Percentiles rank a stretch among this genome's conserved stretches.
These are phyloP conservation scores for Jaenimonas drosophilae DNA, from an alignment of 208 protist species.

Conservation along the genomic window DNA sequence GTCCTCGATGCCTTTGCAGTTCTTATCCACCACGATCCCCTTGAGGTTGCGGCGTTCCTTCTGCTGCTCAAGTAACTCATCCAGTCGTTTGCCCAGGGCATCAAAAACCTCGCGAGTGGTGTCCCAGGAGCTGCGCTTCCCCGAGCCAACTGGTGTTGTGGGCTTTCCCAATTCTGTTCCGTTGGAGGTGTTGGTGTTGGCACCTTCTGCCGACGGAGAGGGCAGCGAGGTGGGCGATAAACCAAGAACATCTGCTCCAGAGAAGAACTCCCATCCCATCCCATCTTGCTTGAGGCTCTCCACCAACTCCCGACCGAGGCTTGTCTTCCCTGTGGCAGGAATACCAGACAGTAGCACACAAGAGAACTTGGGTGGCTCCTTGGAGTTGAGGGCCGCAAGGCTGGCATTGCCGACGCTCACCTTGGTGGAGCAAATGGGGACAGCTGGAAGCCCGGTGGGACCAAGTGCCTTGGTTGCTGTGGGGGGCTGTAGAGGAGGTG, in stretches of 20 bases:
- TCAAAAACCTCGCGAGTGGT: slow-evolving; percentile 72
- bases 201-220: no score
- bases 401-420: slow-evolving; percentile 74
- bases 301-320: slow-evolving; percentile 61
- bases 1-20: slow-evolving; percentile 79
- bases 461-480: neutral
- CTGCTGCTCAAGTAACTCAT: slow-evolving; percentile 65
- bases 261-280: slow-evolving; percentile 80
- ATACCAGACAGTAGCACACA: slow-evolving; percentile 78
- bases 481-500: no score
- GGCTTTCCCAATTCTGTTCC: no score
- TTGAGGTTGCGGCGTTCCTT: slow-evolving; percentile 44
- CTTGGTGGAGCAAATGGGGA: neutral
- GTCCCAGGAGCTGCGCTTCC: slow-evolving; percentile 62
- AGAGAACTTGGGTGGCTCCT: slow-evolving; percentile 79
- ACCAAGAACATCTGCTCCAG: slow-evolving; percentile 71
- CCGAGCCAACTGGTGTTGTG: no score
- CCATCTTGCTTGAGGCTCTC: slow-evolving; percentile 60
- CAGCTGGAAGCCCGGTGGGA: neutral
- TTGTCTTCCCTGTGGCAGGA: slow-evolving; percentile 70
- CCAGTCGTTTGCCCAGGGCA: slow-evolving; percentile 64
- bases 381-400: slow-evolving; percentile 52
- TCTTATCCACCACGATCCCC: slow-evolving; percentile 83
- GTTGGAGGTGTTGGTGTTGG: no score
- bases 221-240: slow-evolving; percentile 4